Base-by-base conservation (phyloP, 441 rosid genomes). In the Manihot esculenta region DNA sequence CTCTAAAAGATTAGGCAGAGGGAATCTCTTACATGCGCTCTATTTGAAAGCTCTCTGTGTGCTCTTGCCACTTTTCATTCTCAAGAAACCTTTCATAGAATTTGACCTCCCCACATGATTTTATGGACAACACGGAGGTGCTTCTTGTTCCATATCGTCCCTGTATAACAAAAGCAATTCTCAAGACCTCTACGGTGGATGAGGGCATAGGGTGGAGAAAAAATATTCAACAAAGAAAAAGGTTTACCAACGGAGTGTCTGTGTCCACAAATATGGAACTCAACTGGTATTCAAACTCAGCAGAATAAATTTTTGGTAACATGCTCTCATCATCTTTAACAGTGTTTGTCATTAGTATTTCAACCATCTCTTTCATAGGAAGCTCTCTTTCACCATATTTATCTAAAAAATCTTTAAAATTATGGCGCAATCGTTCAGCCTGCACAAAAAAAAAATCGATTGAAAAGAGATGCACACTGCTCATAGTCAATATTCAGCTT, bases 111-210 rank as follows among this genome's bases (percentile, higher is more conserved):
- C 94, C 84, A 54, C 49, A 77, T 27, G 84, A 63, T 72, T 77
- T 83, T 76, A 84, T 83, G 27, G 74, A 76, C 76, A 89, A 56
- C 0, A 85, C 85, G 1, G 91, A 82, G 55, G 77, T 90, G 85
- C 92, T 91, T 82, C 92, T 86, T 24, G 93, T 89, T 65, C 97
- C 89, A 69, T 80, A 85, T 26, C 75, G 80, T 24, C 94, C 93
- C 94, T 86, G 76, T 69, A 66, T 33, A 60, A 64, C 59, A 18
- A 20, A 20, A 9, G 10, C 30, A n/a, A 26, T n/a, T 9, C 13
- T 17, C 21, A 0, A 9, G 41, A 55, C 14, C 10, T 56, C 17
- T 72, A 3, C 15, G 47, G 17, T 30, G 10, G 48, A 35, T 30
- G 13, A 50, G 48, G 14, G n/a, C 30, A 18, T 27, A 35, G 54